Evolutionary conservation across 495 filamentous ascomycete genomes (phyloP).

Genomic region (Bombardia bombarda): DNA sequence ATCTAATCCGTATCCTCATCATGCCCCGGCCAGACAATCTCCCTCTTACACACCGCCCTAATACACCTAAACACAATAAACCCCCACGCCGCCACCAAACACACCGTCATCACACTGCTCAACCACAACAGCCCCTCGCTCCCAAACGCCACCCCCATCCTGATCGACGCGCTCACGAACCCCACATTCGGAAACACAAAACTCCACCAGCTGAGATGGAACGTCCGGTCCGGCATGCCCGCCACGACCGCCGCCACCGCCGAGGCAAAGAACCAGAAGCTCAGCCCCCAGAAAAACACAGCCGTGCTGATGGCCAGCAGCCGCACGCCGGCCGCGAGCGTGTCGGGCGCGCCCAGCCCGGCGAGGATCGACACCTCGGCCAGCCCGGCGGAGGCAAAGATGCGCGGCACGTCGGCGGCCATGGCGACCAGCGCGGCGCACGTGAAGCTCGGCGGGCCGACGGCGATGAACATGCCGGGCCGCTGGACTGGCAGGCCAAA

Average conservation of each 20-base stretch:
- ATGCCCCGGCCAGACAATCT: conserved; percentile 56
- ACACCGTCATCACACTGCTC: conserved; percentile 43
- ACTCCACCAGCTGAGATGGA: conserved; percentile 49
- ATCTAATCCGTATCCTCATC: conserved; percentile 45
- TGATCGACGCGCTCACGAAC: conserved; percentile 41
- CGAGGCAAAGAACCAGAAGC: conserved; percentile 64
- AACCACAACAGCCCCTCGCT: conserved; percentile 38
- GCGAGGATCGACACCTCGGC: not conserved
- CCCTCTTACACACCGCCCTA: conserved; percentile 41
- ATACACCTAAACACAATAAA: conserved; percentile 48
- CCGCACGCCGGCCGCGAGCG: conserved; percentile 31
- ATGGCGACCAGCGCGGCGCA: conserved; percentile 61
- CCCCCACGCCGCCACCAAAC: conserved; percentile 48
- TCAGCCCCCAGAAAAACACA: conserved; percentile 62
- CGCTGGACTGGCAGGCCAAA: conserved; percentile 47
- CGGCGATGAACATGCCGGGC: conserved; percentile 65
- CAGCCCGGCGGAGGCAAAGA: conserved; percentile 2
- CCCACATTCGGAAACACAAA: conserved; percentile 55
- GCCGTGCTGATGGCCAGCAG: conserved; percentile 43
- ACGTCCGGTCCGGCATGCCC: conserved; percentile 43
- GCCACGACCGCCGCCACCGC: conserved; percentile 46
- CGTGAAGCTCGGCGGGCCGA: conserved; percentile 61
- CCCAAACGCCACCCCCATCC: conserved; percentile 33
- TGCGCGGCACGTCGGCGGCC: conserved; percentile 36
- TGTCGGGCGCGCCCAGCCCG: conserved; percentile 2